Conservation (phyloP, 495 filamentous ascomycete genomes). For the Xylona heveae region DNA sequence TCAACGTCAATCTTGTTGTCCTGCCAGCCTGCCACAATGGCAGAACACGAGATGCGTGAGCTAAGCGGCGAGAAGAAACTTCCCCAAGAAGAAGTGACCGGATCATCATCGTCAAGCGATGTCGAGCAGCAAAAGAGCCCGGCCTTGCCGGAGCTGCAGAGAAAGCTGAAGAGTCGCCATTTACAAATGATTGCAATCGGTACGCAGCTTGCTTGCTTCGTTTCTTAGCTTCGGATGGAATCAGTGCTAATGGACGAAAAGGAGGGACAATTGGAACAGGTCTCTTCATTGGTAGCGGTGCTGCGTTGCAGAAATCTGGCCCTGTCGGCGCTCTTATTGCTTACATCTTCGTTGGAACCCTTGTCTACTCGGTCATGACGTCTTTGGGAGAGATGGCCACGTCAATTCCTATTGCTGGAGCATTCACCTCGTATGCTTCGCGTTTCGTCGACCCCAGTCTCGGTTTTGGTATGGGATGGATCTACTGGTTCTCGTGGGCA, state of each 20-base stretch:
- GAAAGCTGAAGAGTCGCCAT: conserved; percentile 64
- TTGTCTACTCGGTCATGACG: conserved; percentile 24
- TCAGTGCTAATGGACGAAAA: no score
- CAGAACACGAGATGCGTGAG: no score
- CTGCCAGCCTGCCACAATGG: no score
- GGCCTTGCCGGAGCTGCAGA: conserved; percentile 54
- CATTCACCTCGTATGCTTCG: conserved; percentile 23
- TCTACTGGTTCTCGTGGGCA: conserved; percentile 22
- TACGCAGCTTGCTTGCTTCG: no score
- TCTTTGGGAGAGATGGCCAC: conserved; percentile 26
- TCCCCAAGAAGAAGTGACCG: no score
- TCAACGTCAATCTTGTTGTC: no score
- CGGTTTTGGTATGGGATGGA: conserved; percentile 22
- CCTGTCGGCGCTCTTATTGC: conserved; percentile 22
- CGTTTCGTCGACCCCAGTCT: conserved; percentile 26
- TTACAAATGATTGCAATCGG: conserved; percentile 59
- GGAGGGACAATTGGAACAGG: conserved; percentile 24
- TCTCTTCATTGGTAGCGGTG: conserved; percentile 23
- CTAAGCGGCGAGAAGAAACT: no score
- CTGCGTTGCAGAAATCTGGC: conserved; percentile 21
- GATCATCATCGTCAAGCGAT: no score
- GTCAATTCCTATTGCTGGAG: conserved; percentile 26
- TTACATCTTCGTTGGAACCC: conserved; percentile 18
- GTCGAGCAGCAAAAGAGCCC: no score
- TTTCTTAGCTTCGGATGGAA: no score